A percentile compares a stretch with the other conserved stretches of the same genome.
Conservation (phyloP, 2,329 filamentous ascomycete species). For the Alternaria triticimaculans region DNA sequence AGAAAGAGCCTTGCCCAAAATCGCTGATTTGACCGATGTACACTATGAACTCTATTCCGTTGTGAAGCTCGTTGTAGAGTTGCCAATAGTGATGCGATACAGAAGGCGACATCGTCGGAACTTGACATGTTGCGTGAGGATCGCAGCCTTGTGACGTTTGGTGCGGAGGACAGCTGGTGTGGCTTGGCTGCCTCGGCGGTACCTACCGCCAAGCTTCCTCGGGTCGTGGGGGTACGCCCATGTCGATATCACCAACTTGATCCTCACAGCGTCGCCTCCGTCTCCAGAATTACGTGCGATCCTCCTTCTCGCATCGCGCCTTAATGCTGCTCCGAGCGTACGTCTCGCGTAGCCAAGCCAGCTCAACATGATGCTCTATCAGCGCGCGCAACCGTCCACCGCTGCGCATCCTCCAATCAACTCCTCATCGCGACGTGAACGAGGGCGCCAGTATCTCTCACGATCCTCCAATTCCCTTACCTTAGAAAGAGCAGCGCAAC, state of each 20-base stretch:
- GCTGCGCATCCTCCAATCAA: background rate
- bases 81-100: background rate
- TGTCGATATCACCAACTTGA: background rate
- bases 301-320: background rate
- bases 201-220: background rate
- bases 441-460: background rate
- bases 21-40: background rate
- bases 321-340: rapidly evolving
- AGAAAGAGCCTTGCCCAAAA: background rate
- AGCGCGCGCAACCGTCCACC: background rate
- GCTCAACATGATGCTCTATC: background rate
- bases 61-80: background rate
- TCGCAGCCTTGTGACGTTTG: background rate
- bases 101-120: background rate
- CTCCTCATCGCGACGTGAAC: background rate
- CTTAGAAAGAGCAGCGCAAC: rapidly evolving
- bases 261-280: background rate
- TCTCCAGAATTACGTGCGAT: no score
- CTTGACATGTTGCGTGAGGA: background rate
- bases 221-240: background rate
- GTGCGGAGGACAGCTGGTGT: background rate
- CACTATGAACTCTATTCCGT: background rate
- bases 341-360: background rate
- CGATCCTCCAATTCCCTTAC: background rate
- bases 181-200: background rate